Percentiles rank a stretch among this genome's conserved stretches.
These are phyloP conservation scores for Grigorovia transvaalensis DNA, from an alignment of 805 yeast genomes.

Conservation along the genomic window DNA sequence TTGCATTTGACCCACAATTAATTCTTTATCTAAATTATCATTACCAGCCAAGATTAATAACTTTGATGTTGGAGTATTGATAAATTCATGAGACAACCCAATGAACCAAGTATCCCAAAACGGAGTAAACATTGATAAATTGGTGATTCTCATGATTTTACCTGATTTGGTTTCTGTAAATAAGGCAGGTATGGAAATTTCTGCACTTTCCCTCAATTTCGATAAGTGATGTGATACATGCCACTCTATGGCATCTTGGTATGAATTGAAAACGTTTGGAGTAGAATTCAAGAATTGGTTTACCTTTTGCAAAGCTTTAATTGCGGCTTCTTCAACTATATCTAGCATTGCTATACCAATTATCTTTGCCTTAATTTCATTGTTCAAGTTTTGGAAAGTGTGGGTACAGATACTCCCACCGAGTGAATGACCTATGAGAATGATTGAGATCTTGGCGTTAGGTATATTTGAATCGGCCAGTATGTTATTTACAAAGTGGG, in stretches of 20 bases:
- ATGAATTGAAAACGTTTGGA: slow-evolving; percentile 47
- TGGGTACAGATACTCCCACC: slow-evolving; percentile 81
- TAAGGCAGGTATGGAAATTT: slow-evolving; percentile 67
- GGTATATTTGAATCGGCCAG: slow-evolving; percentile 5
- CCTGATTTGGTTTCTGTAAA: slow-evolving; percentile 26
- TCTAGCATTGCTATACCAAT: slow-evolving; percentile 75
- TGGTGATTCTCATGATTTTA: slow-evolving; percentile 48
- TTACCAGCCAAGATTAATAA: slow-evolving; percentile 78
- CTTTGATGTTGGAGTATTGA: slow-evolving; percentile 47
- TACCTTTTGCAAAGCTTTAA: slow-evolving; percentile 58
- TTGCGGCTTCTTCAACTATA: slow-evolving; percentile 90
- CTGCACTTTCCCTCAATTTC: slow-evolving; percentile 51
- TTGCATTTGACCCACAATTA: slow-evolving; percentile 96
- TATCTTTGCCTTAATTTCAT: slow-evolving; percentile 23
- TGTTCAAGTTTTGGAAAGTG: slow-evolving; percentile 28
- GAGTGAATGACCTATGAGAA: slow-evolving; percentile 78
- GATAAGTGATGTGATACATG: slow-evolving; percentile 50
- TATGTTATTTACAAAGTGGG: slow-evolving; percentile 26
- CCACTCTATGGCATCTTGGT: slow-evolving; percentile 69
- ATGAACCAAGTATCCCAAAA: slow-evolving; percentile 82
- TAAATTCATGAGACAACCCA: slow-evolving; percentile 48
- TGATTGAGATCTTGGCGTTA: slow-evolving; percentile 27
- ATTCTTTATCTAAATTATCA: slow-evolving; percentile 72
- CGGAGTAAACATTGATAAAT: slow-evolving; percentile 47
- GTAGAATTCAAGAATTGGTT: slow-evolving; percentile 50